These are phyloP conservation scores for Cladosporium sp. DNA, from an alignment of 2,329 filamentous ascomycete genomes.

Conservation along the genomic window DNA sequence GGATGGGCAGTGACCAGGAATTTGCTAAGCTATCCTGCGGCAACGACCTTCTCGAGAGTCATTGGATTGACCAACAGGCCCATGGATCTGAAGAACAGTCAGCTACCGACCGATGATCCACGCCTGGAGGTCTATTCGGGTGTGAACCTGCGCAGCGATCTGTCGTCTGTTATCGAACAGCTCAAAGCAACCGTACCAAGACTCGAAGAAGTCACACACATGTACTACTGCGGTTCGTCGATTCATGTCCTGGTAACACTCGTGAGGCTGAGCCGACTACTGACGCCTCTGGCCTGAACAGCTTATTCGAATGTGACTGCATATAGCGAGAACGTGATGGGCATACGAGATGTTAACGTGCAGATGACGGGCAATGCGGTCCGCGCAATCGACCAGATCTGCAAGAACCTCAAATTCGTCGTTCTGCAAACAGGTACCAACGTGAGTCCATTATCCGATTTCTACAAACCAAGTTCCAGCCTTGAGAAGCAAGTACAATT, in stretches of 20 bases:
- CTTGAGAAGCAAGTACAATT: not conserved
- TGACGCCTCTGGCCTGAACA: too few species aligned
- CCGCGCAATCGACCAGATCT: not conserved
- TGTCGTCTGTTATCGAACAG: not conserved
- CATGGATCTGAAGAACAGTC: slow-evolving; percentile 27
- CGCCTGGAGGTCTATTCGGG: slow-evolving; percentile 24
- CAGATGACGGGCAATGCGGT: slow-evolving; percentile 11
- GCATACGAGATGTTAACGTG: slow-evolving; percentile 12
- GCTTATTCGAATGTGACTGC: not conserved
- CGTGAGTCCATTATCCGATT: not conserved
- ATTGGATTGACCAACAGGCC: slow-evolving; percentile 45
- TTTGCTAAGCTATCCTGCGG: slow-evolving; percentile 43
- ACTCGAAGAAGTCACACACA: not conserved
- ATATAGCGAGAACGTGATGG: not conserved
- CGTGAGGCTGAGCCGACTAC: not conserved
- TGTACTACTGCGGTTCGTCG: not conserved
- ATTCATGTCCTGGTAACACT: not conserved
- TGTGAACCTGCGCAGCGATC: not conserved
- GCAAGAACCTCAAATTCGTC: slow-evolving; percentile 33
- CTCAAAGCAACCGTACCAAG: not conserved
- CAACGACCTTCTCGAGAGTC: slow-evolving; percentile 40
- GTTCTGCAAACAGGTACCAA: slow-evolving; percentile 32
- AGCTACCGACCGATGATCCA: slow-evolving; percentile 35
- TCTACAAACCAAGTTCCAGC: not conserved
- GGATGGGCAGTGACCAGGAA: slow-evolving; percentile 48